phyloP scores from a whole-genome alignment of 345 rosid species.

The Viola odorata region DNA sequence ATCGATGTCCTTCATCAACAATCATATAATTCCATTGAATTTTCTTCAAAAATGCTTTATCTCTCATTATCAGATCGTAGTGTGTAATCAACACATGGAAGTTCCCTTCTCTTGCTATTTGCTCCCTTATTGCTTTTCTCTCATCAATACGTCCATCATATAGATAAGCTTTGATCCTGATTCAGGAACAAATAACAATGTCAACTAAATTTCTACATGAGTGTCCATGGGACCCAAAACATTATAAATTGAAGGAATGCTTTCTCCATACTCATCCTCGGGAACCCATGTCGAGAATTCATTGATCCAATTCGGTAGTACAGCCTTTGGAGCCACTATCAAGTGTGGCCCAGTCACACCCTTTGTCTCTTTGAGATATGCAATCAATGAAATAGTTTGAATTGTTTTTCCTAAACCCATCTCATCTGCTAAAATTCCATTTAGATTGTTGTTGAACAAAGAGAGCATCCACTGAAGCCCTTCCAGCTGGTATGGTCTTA shows the following conservation, averaged over 20 bases:
- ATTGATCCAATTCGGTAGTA: constrained; percentile 90
- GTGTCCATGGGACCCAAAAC: neutral
- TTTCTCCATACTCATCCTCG: constrained; percentile 42
- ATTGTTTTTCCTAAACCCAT: constrained; percentile 99
- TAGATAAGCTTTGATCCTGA: constrained; percentile 80
- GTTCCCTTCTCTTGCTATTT: constrained; percentile 56
- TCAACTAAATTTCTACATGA: constrained; percentile 5
- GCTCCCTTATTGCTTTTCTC: constrained; percentile 84
- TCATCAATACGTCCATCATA: constrained; percentile 98
- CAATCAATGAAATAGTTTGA: constrained; percentile 88
- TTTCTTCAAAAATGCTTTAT: constrained; percentile 86
- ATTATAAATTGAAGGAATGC: neutral
- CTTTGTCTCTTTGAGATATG: constrained; percentile 85
- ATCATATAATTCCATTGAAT: constrained; percentile 89
- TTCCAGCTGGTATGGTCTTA: constrained; percentile 87
- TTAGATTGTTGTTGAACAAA: constrained; percentile 89
- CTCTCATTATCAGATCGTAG: constrained; percentile 98
- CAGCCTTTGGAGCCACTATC: constrained; percentile 99
- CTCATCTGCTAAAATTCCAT: constrained; percentile 99
- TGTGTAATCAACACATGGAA: constrained; percentile 87
- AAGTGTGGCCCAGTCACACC: constrained; percentile 86
- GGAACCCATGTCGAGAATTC: constrained; percentile 96
- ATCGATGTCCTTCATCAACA: constrained; percentile 98
- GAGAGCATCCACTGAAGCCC: constrained; percentile 99
- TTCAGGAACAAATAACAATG: constrained; percentile 24